Percentiles rank a stretch among this genome's conserved stretches.
phyloP scores from a whole-genome alignment of 345 rosid genomes.

The Aegle marmelos region DNA sequence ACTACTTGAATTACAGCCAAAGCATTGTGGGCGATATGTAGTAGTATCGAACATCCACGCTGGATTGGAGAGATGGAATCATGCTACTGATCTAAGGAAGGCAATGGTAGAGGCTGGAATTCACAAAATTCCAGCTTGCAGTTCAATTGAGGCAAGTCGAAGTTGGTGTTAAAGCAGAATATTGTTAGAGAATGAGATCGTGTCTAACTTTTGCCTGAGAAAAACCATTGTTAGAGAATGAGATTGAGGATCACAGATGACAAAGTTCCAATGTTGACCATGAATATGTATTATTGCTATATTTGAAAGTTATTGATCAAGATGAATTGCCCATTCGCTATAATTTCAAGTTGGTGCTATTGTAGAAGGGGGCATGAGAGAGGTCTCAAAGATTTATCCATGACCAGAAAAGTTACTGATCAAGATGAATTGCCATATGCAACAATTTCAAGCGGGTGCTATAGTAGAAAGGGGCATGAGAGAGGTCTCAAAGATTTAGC shows the following conservation, averaged over 20 bases:
- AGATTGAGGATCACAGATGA: neutral
- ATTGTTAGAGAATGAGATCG: neutral
- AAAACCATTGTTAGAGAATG: neutral
- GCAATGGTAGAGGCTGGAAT: slow-evolving; percentile 44
- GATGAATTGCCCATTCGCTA: too few species aligned
- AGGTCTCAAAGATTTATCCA: neutral
- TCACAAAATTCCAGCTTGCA: slow-evolving; percentile 48
- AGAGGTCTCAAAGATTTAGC: neutral
- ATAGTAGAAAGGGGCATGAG: neutral
- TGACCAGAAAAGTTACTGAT: too few species aligned
- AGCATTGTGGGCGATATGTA: slow-evolving; percentile 49
- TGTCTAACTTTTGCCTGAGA: neutral
- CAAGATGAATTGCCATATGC: too few species aligned
- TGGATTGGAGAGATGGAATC: slow-evolving; percentile 42
- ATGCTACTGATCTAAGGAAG: slow-evolving; percentile 51
- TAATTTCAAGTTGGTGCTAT: neutral
- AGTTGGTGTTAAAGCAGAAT: neutral
- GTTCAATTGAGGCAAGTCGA: slow-evolving; percentile 30
- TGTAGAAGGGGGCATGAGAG: neutral
- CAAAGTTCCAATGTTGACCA: neutral
- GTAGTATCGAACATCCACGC: slow-evolving; percentile 51
- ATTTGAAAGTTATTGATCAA: too few species aligned
- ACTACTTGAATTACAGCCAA: slow-evolving; percentile 49
- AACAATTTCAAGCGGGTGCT: neutral
- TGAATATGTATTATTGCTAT: too few species aligned